Base-by-base conservation (phyloP, 805 yeast species). In the Schizosaccharomyces lindneri region DNA sequence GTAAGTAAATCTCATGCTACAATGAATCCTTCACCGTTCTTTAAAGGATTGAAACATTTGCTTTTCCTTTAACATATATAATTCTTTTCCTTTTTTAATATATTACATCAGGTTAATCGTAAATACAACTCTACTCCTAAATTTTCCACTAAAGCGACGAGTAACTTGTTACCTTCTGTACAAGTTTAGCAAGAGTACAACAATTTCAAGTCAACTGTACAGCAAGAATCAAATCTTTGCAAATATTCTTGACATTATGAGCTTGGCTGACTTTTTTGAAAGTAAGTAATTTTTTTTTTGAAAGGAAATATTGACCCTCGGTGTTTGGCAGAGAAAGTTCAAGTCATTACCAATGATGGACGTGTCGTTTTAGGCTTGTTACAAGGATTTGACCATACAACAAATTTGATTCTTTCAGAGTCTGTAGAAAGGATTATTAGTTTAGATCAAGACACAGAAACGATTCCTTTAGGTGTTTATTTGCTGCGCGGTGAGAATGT, bases 401-500 rank as follows among this genome's bases (percentile, higher is more conserved):
- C 61, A 19, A 59, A 59, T 27, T 19, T 59, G 9, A 43, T 59
- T n/a, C 55, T 59, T 31, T 59, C 61, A 43, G 36, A 46, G 15
- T 43, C 55, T 31, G 11, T 39, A n/a, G 61, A 59, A 46, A 43
- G 61, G 17, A 21, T 59, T 19, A 41, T 59, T 31, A 29, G 39
- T 24, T 7, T 21, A 19, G 61, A 59, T 13, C 48, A 29, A 41
- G 61, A 59, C 27, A 21, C 55, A 27, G 61, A 59, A 43, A 32
- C 43, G 13, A 43, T 43, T 41, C 51, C 32, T n/a, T 31, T 59
- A 15, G 61, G 61, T 17, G 29, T 59, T 43, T 59, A 59, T 46
- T 21, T 59, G n/a, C 13, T 59, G 2, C 48, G 61, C 24, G 61
- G 61, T 9, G 61, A 59, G 15, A 59, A 59, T 43, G 61, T 59